Conservation (phyloP, 2,329 filamentous ascomycete species). For the Aureobasidium zeae region DNA sequence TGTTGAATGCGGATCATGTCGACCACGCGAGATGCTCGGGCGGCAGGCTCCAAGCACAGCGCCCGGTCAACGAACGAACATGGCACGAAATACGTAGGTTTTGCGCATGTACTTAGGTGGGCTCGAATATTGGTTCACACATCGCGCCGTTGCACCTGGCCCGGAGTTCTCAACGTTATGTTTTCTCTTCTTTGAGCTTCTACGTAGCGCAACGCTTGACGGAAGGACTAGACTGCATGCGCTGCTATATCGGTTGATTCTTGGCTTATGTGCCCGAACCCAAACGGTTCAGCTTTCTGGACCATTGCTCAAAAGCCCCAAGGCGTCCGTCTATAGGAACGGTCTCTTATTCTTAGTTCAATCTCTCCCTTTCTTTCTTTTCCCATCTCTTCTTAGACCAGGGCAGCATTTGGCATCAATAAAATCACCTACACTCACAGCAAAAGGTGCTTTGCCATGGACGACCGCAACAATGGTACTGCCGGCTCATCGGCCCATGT, state of each 20-base stretch:
- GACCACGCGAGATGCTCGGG: conserved; percentile 7
- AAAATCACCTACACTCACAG: not conserved
- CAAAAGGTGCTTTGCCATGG: conserved; percentile 19
- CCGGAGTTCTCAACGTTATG: conserved; percentile 14
- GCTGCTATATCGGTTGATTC: conserved; percentile 14
- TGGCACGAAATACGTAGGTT: conserved; percentile 12
- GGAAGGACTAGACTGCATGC: conserved; percentile 13
- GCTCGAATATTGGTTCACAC: conserved; percentile 13
- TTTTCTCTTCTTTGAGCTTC: conserved; percentile 10
- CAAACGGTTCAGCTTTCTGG: conserved; percentile 11
- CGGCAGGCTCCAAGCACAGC: conserved; percentile 3
- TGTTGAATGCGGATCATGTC: conserved; percentile 8
- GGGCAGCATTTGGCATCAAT: not conserved
- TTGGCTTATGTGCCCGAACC: conserved; percentile 12
- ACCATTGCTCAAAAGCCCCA: conserved; percentile 13
- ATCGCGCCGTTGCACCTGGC: conserved; percentile 13
- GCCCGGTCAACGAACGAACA: not conserved
- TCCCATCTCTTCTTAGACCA: not conserved
- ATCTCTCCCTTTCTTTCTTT: conserved; percentile 8
- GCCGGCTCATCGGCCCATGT: conserved; percentile 26
- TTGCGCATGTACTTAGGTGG: not conserved
- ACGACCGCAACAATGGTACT: conserved; percentile 23
- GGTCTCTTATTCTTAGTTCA: too few species aligned
- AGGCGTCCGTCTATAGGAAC: conserved; percentile 7
- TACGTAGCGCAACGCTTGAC: conserved; percentile 11